A percentile compares a stretch with the other conserved stretches of the same genome.
Conservation (phyloP, 352 stramenopile genomes). For the Phytopythium kandeliae region DNA sequence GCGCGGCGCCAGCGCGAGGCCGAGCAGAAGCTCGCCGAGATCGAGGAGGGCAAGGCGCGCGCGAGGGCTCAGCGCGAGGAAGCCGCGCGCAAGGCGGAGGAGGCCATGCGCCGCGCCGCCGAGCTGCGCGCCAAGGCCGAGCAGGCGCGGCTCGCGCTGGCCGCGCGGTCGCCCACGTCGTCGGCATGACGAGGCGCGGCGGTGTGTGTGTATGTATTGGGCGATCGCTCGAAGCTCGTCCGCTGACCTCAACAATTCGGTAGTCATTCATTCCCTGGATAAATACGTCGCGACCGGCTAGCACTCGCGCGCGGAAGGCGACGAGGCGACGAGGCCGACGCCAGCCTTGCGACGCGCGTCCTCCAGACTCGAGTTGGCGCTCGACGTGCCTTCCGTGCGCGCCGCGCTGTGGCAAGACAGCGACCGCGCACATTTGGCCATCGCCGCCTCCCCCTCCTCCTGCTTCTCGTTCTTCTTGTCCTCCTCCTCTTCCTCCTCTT, state of each 20-base stretch:
- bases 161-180: conserved; percentile 9
- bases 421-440: conserved; percentile 24
- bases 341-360: conserved; percentile 12
- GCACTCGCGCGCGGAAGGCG: no score
- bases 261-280: neutral
- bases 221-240: no score
- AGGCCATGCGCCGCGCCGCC: conserved; percentile 50
- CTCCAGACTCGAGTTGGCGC: conserved; percentile 62
- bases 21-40: conserved; percentile 34
- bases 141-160: conserved; percentile 32
- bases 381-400: conserved; percentile 43
- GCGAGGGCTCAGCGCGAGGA: conserved; percentile 39
- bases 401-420: conserved; percentile 37
- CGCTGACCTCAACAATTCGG: no score
- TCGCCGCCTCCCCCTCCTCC: conserved; percentile 1
- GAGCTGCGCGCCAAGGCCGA: conserved; percentile 48
- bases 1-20: conserved; percentile 31
- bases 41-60: conserved; percentile 42
- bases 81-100: conserved; percentile 40
- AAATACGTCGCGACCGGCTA: no score
- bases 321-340: no score
- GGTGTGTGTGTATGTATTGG: no score
- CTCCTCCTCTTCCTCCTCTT: conserved; percentile 6
- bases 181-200: conserved; percentile 15
- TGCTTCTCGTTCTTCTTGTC: no score